A percentile compares a stretch with the other conserved stretches of the same genome.
phyloP scores from a whole-genome alignment of 805 yeast species.

The Wickerhamiella nectarea region DNA sequence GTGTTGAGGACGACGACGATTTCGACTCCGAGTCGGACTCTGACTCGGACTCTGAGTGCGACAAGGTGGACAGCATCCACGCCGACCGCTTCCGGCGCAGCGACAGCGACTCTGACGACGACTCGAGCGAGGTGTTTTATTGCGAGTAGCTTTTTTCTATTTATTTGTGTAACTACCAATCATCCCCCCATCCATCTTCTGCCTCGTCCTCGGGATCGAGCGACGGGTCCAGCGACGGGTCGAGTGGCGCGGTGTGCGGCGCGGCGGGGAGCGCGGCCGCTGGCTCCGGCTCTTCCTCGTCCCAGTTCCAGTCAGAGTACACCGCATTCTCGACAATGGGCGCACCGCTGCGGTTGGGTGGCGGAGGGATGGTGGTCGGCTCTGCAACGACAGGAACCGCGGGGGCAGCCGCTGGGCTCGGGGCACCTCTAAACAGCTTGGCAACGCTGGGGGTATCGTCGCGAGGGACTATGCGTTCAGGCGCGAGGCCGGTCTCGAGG shows the following conservation, averaged over 20 bases:
- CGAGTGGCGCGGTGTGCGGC: background rate
- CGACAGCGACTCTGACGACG: conserved; percentile 4
- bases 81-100: conserved; percentile 9
- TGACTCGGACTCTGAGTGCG: conserved; percentile 7
- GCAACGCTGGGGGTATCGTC: conserved; percentile 7
- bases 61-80: background rate
- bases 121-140: conserved; percentile 1
- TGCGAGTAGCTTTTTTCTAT: conserved; percentile 2
- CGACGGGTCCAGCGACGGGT: too few relatives aligned
- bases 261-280: background rate
- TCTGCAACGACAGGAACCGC: background rate
- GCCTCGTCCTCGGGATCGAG: conserved; percentile 8
- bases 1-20: conserved; percentile 3
- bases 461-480: conserved; percentile 10
- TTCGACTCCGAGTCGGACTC: background rate
- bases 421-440: conserved; percentile 2
- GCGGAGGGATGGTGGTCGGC: background rate
- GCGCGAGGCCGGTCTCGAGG: conserved; percentile 13
- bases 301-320: conserved; percentile 4
- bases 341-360: conserved; percentile 1
- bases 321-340: conserved; percentile 2
- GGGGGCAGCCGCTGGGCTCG: background rate
- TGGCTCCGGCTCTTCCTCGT: background rate
- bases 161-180: conserved; percentile 3
- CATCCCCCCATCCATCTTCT: conserved; percentile 8